A percentile compares a stretch with the other conserved stretches of the same genome.
Conservation (phyloP, 148 eudicot species). For the Camellia granthamiana region DNA sequence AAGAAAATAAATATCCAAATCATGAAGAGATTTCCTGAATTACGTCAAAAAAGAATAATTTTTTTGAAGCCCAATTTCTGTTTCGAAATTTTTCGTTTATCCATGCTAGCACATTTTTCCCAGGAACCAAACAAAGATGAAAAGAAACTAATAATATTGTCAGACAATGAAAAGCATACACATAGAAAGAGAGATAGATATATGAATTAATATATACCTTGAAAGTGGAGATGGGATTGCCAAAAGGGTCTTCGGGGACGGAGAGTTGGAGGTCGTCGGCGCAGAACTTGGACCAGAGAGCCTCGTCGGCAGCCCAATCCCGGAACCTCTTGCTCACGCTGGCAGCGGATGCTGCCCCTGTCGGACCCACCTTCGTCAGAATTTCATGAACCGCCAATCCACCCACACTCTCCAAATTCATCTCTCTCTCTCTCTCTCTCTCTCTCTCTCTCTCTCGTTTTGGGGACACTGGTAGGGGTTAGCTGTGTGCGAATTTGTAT, state of each 20-base stretch:
- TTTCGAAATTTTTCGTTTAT: too few species aligned
- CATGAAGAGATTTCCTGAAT: too few species aligned
- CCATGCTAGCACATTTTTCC: too few species aligned
- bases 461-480: too few species aligned
- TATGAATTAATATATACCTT: conserved; percentile 28
- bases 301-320: conserved; percentile 60
- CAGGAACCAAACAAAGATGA: too few species aligned
- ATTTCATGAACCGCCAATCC: conserved; percentile 48
- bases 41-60: not conserved
- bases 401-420: conserved; percentile 50
- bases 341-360: conserved; percentile 39
- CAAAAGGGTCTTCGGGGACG: conserved; percentile 59
- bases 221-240: conserved; percentile 52
- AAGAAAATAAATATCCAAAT: not conserved
- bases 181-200: not conserved
- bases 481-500: not conserved
- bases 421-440: conserved; percentile 13
- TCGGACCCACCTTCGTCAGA: conserved; percentile 56
- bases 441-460: conserved; percentile 4
- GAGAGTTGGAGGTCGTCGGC: conserved; percentile 48
- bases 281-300: conserved; percentile 60
- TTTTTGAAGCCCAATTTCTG: not conserved
- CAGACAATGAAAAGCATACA: too few species aligned
- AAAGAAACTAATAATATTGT: too few species aligned
- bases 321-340: conserved; percentile 46